Base-by-base conservation (phyloP, 371 early-diverging fungal genomes). In the Apophysomyces sp. region DNA sequence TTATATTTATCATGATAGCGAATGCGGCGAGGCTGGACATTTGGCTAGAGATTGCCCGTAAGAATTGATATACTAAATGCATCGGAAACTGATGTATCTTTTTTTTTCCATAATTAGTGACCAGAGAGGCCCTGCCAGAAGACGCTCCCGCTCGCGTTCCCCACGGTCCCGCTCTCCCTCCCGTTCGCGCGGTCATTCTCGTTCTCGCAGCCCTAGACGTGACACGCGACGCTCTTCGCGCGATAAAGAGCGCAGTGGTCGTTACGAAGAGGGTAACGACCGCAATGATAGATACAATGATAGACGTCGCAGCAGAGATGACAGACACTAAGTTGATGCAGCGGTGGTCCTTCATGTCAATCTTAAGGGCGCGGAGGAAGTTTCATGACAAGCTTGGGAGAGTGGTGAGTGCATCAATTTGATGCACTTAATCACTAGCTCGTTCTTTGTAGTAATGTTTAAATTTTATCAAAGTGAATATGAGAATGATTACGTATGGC, bases 351-450 rank as follows among this genome's bases (percentile, higher is more conserved):
- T 44, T 44, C 49, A 26, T 44, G n/a, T 44, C 49, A 44, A 44
- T 44, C 49, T 44, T 21, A 44, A 44, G 9, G 21, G 21, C 21
- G 16, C 49, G 49, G 24, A 44, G 21, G 41, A 81, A 84, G 16
- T 72, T 66, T 1, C 85, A 84, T 11, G 80, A 27, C 11, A 88
- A 32, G 60, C 86, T 81, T 1, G 88, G 85, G 4, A 78, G 60
- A 0, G 82, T 78, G 8, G 86, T 87, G 51, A 84, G 29, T 3
- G 73, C 27, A 64, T 88, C 88, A 27, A 88, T 74, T 44, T 9
- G 49, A 21, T 44, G 24, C 49, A 18, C 4, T 44, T 44, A 44
- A 44, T 44, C 27, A 21, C 21, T 21, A 37, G 21, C 11, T 44
- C 49, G 49, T 44, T 44, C 49, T 44, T 44, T 44, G 49, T 44